A percentile compares a stretch with the other conserved stretches of the same genome.
phyloP scores from a whole-genome alignment of 2,329 filamentous ascomycete species.

The Epichloe gansuensis region DNA sequence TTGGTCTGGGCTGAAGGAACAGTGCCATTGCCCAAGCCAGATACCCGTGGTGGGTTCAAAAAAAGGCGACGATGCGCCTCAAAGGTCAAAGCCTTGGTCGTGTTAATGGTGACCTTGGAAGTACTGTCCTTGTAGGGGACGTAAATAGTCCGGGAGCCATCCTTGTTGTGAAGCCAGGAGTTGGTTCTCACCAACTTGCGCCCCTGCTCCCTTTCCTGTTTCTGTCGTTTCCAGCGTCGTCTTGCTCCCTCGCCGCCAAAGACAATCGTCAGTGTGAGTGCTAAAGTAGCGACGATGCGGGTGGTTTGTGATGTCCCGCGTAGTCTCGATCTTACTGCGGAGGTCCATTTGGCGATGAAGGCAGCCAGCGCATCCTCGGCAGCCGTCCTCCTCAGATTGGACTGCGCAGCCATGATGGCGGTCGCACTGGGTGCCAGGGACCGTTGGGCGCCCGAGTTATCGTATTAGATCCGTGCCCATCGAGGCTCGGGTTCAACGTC shows the following conservation, averaged over 20 bases:
- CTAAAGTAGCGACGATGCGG: slow-evolving; percentile 62
- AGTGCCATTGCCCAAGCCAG: slow-evolving; percentile 58
- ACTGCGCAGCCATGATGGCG: slow-evolving; percentile 67
- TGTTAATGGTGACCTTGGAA: slow-evolving; percentile 80
- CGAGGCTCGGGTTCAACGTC: background rate
- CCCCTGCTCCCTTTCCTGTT: slow-evolving; percentile 71
- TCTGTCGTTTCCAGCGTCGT: slow-evolving; percentile 59
- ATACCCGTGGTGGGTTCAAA: slow-evolving; percentile 75
- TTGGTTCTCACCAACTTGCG: slow-evolving; percentile 75
- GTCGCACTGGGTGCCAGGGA: background rate
- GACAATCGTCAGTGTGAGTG: slow-evolving; percentile 66
- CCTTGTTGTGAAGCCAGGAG: slow-evolving; percentile 85
- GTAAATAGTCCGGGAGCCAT: slow-evolving; percentile 88
- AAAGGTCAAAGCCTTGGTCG: slow-evolving; percentile 86
- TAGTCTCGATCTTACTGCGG: slow-evolving; percentile 39
- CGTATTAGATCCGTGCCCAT: background rate
- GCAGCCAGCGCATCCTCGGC: slow-evolving; percentile 54
- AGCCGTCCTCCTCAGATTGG: slow-evolving; percentile 57
- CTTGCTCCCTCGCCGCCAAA: slow-evolving; percentile 66
- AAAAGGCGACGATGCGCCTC: slow-evolving; percentile 92
- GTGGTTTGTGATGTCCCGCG: slow-evolving; percentile 55
- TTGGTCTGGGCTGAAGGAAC: slow-evolving; percentile 86
- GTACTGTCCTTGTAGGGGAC: slow-evolving; percentile 83
- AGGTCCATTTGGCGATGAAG: slow-evolving; percentile 48
- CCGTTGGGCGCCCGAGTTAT: background rate